phyloP scores from a whole-genome alignment of 345 rosid genomes.

The Rubroshorea leprosula region DNA sequence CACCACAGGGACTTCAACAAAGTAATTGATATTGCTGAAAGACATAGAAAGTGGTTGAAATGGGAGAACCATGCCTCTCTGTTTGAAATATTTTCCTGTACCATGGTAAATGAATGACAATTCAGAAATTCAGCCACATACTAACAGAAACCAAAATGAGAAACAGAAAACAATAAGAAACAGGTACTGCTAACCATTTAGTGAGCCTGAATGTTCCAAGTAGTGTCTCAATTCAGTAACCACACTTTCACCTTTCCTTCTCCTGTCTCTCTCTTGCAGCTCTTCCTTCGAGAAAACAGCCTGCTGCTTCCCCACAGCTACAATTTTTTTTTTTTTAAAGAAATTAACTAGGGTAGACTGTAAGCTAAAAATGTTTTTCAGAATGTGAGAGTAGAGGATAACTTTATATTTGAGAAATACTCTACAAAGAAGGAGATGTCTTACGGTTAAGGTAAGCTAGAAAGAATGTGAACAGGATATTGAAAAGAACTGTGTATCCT shows the following conservation, averaged over 20 bases:
- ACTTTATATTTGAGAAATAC: conserved; percentile 7
- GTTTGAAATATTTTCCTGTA: conserved; percentile 83
- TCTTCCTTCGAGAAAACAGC: conserved; percentile 89
- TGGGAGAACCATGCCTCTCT: conserved; percentile 98
- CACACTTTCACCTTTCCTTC: conserved; percentile 69
- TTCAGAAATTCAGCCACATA: conserved; percentile 8
- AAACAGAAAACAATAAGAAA: conserved; percentile 15
- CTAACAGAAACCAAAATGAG: conserved; percentile 1
- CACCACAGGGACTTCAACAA: conserved; percentile 85
- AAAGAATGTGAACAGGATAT: conserved; percentile 70
- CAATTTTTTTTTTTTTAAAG: too few relatives aligned
- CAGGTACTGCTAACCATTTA: conserved; percentile 40
- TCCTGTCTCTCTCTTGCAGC: conserved; percentile 73
- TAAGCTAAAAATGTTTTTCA: background rate
- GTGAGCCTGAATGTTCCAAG: conserved; percentile 71
- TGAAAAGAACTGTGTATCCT: conserved; percentile 76
- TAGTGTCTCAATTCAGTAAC: conserved; percentile 78
- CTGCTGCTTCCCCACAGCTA: conserved; percentile 82
- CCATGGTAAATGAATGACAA: conserved; percentile 14
- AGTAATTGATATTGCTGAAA: conserved; percentile 84
- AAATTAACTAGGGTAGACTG: conserved; percentile 6
- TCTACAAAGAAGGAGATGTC: conserved; percentile 25
- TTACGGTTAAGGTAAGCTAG: conserved; percentile 77
- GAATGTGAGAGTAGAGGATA: background rate
- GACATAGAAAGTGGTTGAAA: conserved; percentile 92